phyloP scores from a whole-genome alignment of 768 basidiomycete species.

The Boletales sp. region DNA sequence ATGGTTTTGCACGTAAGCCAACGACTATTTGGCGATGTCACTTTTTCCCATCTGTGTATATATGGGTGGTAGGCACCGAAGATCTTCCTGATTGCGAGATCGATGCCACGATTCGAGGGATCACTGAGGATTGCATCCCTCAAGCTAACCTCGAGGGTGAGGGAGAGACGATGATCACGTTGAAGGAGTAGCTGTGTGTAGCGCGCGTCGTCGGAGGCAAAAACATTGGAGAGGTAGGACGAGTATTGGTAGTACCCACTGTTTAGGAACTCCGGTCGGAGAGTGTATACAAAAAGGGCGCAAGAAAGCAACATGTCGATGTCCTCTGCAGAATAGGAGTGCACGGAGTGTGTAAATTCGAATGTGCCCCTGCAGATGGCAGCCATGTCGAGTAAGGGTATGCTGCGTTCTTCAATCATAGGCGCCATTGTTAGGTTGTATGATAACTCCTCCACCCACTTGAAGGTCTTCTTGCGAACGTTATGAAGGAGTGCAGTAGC shows the following conservation, averaged over 20 bases:
- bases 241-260: too few relatives aligned
- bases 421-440: slow-evolving; percentile 10
- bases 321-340: not conserved
- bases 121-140: not conserved
- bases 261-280: not conserved
- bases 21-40: not conserved
- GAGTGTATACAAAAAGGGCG: slow-evolving; percentile 18
- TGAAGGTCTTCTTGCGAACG: slow-evolving; percentile 13
- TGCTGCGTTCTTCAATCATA: not conserved
- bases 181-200: slow-evolving; percentile 4
- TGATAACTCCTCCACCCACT: slow-evolving; percentile 32
- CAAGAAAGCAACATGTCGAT: slow-evolving; percentile 13
- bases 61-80: slow-evolving; percentile 7
- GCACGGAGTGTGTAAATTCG: not conserved
- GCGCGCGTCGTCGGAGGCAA: not conserved
- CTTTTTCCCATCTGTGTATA: slow-evolving; percentile 5
- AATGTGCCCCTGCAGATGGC: slow-evolving; percentile 31
- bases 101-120: slow-evolving; percentile 5
- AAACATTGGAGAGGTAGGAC: too few relatives aligned
- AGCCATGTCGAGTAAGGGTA: slow-evolving; percentile 31
- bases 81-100: slow-evolving; percentile 7
- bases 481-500: slow-evolving; percentile 23
- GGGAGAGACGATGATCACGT: slow-evolving; percentile 23
- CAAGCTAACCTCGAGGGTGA: slow-evolving; percentile 12
- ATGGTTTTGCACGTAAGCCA: slow-evolving; percentile 15